Conservation (phyloP, 176 grass and related monocot genomes). For the Rhipidocladum racemiflorum region DNA sequence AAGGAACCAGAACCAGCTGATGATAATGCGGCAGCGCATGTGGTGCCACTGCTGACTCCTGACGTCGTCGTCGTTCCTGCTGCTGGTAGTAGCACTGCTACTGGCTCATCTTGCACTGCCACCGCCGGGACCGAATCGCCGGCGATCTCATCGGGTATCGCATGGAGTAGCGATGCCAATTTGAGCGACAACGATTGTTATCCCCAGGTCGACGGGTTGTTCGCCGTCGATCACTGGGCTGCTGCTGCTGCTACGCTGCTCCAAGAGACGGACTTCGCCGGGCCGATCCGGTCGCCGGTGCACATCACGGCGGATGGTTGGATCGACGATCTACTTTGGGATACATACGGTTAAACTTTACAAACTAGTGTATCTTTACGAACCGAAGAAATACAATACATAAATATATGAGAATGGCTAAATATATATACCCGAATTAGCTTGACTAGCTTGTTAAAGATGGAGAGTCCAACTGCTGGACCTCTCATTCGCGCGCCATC, state of each 20-base stretch:
- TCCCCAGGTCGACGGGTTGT: neutral
- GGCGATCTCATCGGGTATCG: conserved; percentile 15
- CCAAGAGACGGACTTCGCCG: conserved; percentile 16
- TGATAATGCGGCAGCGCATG: neutral
- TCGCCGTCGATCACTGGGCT: neutral
- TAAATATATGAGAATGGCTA: too few relatives aligned
- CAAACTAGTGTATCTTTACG: too few relatives aligned
- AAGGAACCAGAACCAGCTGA: neutral
- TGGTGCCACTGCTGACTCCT: neutral
- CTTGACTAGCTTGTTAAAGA: too few relatives aligned
- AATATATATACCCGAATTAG: too few relatives aligned
- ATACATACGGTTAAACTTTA: too few relatives aligned
- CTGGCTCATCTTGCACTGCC: neutral
- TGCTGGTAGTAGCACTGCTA: too few relatives aligned
- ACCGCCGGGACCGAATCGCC: neutral
- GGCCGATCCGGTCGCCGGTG: conserved; percentile 45
- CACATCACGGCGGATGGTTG: neutral
- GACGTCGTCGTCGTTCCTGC: neutral
- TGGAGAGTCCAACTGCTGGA: too few relatives aligned
- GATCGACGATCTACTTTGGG: neutral
- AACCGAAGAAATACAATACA: too few relatives aligned
- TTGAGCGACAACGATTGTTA: too few relatives aligned
- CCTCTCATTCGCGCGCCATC: too few relatives aligned
- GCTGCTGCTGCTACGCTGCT: neutral
- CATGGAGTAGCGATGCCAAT: neutral